A percentile compares a stretch with the other conserved stretches of the same genome.
These are phyloP conservation scores for Stenogyne calaminthoides DNA, from an alignment of 305 asterid species.

Conservation along the genomic window DNA sequence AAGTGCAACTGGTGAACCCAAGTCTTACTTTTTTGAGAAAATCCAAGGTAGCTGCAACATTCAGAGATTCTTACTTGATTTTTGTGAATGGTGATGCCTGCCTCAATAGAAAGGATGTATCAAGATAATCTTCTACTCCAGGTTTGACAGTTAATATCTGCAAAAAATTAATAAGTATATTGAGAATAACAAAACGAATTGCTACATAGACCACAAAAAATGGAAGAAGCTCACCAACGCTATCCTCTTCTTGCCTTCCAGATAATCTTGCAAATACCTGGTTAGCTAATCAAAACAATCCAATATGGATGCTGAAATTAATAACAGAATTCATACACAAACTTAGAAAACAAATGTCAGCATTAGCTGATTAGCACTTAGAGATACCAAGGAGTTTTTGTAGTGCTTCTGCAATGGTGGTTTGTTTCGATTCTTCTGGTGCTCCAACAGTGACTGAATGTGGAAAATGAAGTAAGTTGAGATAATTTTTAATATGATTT, in stretches of 20 bases:
- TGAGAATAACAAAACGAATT: constrained; percentile 5
- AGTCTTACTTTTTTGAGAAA: constrained; percentile 17
- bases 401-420: constrained; percentile 84
- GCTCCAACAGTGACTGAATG: constrained; percentile 87
- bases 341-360: constrained; percentile 14
- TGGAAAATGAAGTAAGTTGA: constrained; percentile 26
- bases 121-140: constrained; percentile 80
- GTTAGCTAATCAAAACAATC: constrained; percentile 63
- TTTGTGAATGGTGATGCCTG: constrained; percentile 89
- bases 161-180: constrained; percentile 22
- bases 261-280: constrained; percentile 76
- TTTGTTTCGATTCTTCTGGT: constrained; percentile 85
- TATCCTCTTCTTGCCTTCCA: constrained; percentile 99
- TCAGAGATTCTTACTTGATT: constrained; percentile 60
- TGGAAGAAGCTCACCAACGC: constrained; percentile 60
- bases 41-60: constrained; percentile 3
- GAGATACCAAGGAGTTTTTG: constrained; percentile 85
- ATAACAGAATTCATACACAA: constrained; percentile 12
- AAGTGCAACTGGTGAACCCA: too few species aligned
- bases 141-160: constrained; percentile 91
- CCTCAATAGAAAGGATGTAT: constrained; percentile 80
- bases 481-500: constrained; percentile 3
- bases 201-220: constrained; percentile 11
- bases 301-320: constrained; percentile 20
- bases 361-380: constrained; percentile 13